phyloP scores from a whole-genome alignment of 345 rosid species.

The Eucalyptus melliodora region DNA sequence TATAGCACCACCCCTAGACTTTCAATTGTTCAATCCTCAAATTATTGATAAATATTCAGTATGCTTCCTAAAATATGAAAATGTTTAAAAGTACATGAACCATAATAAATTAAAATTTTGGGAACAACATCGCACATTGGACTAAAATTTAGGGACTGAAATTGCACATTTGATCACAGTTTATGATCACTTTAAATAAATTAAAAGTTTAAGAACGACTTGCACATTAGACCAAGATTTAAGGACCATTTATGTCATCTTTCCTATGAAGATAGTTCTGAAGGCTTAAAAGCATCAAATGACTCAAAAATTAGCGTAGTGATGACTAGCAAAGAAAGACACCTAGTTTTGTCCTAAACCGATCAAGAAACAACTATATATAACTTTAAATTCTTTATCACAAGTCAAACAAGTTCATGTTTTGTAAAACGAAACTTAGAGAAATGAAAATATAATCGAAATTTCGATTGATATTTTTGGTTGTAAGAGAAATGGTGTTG shows the following conservation, averaged over 20 bases:
- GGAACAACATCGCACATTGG: fast-evolving
- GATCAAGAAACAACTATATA: not conserved
- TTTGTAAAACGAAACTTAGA: not conserved
- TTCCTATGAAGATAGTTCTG: fast-evolving
- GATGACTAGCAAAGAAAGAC: not conserved
- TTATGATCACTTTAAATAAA: not conserved
- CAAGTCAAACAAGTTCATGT: not conserved
- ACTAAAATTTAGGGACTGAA: fast-evolving
- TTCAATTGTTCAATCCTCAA: not conserved
- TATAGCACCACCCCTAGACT: not conserved
- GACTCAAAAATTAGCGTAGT: not conserved
- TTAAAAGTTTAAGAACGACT: not conserved
- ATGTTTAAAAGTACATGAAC: fast-evolving
- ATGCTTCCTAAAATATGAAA: not conserved
- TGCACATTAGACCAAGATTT: not conserved
- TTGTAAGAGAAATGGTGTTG: not conserved
- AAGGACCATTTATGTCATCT: not conserved
- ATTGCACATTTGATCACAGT: fast-evolving
- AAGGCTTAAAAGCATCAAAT: not conserved
- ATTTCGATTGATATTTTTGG: not conserved
- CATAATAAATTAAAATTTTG: not conserved
- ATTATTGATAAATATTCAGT: not conserved
- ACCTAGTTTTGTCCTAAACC: not conserved
- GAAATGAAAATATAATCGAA: not conserved
- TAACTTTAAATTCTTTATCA: not conserved